Base-by-base conservation (phyloP, 2,329 filamentous ascomycete species). In the Penicillium sp. region DNA sequence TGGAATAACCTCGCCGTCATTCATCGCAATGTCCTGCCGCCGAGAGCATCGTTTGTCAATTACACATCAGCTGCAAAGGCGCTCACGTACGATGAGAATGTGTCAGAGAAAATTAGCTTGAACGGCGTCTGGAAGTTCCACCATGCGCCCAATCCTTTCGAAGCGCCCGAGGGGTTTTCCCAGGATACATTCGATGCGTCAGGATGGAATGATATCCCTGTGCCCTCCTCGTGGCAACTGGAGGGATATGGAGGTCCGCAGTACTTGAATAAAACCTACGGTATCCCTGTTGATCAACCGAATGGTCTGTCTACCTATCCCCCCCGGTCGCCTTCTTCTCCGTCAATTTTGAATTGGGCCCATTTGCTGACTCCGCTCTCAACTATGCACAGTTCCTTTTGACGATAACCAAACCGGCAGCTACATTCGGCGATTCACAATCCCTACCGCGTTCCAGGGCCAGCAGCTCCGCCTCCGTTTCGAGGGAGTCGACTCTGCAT, bases 401-500 rank as follows among this genome's bases (percentile, higher is more conserved):
- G 83, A 88, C 56, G 35, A 41, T 15, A 91, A 91, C 60, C 86
- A 86, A 3, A 90, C 86, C 0, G 88, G 89, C 5, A 85, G 83
- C 0, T 91, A 91, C 69, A 76, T 83, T 9, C 83, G 83, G 11
- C 76, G 71, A 2, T 90, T 90, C 67, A 68, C 75, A 2, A 78
- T 89, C 3, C 86, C 86, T 0, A 58, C 74, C 2, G 71, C 76
- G 6, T 85, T 78, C 17, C 41, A 45, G 4, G 77, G 76, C 13
- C 70, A 76, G 45, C 87, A 90, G 67, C 74, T 91, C 17, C 81
- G 88, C 15, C 76, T 92, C 23, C 81, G 89, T 9, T 91, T 91
- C 62, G 89, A 91, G 56, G 90, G 90, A 1, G 89, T 91, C 0
- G 89, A 91, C 69, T 88, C 87, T 67, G 86, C 89, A 0, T 91